A percentile compares a stretch with the other conserved stretches of the same genome.
These are phyloP conservation scores for Chlorella sp. DNA, from an alignment of 139 green algal species.

Conservation along the genomic window DNA sequence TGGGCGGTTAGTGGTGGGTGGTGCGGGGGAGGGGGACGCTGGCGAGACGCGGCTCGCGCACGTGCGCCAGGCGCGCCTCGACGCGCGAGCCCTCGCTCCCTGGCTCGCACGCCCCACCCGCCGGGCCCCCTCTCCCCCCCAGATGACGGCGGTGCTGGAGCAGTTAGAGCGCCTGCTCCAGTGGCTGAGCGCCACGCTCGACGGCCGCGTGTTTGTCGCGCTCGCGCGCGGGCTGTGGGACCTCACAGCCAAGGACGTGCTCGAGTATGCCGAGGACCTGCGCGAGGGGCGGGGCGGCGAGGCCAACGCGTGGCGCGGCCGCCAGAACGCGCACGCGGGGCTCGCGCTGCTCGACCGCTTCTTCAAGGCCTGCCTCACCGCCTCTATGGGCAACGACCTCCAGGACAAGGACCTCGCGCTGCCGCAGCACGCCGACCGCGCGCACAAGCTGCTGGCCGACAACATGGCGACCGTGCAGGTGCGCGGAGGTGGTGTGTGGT, in stretches of 20 bases:
- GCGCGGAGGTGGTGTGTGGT: too few species aligned
- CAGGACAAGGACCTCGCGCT: slow-evolving; percentile 54
- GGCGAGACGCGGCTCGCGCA: too few species aligned
- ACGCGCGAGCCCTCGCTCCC: too few species aligned
- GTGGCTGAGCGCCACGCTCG: slow-evolving; percentile 45
- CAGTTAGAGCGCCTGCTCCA: slow-evolving; percentile 46
- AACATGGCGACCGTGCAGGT: slow-evolving; percentile 49
- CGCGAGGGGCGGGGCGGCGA: slow-evolving; percentile 37
- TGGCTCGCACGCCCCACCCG: too few species aligned
- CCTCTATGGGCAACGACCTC: slow-evolving; percentile 52
- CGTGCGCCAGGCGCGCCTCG: too few species aligned
- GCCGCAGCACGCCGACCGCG: slow-evolving; percentile 54
- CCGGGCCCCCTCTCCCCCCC: neutral
- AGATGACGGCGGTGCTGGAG: slow-evolving; percentile 38
- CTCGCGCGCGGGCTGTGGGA: slow-evolving; percentile 63
- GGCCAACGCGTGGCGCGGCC: slow-evolving; percentile 54
- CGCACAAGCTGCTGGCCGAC: slow-evolving; percentile 52
- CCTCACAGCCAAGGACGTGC: slow-evolving; percentile 53
- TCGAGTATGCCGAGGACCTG: slow-evolving; percentile 58
- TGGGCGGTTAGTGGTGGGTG: too few species aligned
- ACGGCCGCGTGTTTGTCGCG: slow-evolving; percentile 58
- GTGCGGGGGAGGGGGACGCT: too few species aligned
- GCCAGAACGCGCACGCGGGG: slow-evolving; percentile 50
- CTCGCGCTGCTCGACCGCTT: slow-evolving; percentile 55
- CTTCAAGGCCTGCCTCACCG: slow-evolving; percentile 48